Evolutionary conservation across 495 filamentous ascomycete genomes (phyloP).

Genomic region (Xylaria flabelliformis): DNA sequence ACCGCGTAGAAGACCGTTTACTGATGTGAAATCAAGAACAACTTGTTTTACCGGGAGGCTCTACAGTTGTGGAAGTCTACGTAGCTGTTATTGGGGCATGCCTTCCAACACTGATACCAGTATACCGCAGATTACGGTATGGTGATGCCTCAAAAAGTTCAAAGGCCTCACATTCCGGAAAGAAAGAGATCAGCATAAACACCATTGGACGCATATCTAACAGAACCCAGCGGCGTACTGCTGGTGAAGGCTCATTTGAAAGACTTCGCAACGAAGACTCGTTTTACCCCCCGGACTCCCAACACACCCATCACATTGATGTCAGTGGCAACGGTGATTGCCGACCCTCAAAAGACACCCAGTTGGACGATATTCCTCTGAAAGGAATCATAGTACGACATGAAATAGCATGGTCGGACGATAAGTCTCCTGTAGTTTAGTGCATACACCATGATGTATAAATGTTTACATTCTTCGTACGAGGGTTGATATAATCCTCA

Average conservation of each 20-base stretch:
- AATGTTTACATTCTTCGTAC: neutral
- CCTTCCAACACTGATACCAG: constrained; percentile 24
- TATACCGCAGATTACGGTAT: constrained; percentile 25
- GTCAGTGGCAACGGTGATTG: neutral
- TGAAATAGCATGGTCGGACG: neutral
- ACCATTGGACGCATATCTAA: neutral
- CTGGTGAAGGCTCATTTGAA: neutral
- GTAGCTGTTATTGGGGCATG: constrained; percentile 26
- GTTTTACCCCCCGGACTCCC: neutral
- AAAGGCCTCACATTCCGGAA: neutral
- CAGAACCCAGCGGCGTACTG: neutral
- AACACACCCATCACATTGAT: neutral
- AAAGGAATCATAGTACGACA: neutral
- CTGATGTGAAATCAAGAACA: constrained; percentile 12
- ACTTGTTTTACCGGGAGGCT: neutral
- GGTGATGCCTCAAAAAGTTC: neutral
- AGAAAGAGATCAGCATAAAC: neutral
- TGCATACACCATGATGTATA: neutral
- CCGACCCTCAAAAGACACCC: neutral
- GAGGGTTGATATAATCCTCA: neutral
- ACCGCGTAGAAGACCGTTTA: neutral
- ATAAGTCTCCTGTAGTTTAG: neutral
- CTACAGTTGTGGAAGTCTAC: constrained; percentile 25
- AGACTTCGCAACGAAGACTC: neutral
- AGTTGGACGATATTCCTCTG: neutral